Evolutionary conservation across 225 moss, liverwort and hornwort genomes (phyloP).

Genomic region (Ulota crispa): DNA sequence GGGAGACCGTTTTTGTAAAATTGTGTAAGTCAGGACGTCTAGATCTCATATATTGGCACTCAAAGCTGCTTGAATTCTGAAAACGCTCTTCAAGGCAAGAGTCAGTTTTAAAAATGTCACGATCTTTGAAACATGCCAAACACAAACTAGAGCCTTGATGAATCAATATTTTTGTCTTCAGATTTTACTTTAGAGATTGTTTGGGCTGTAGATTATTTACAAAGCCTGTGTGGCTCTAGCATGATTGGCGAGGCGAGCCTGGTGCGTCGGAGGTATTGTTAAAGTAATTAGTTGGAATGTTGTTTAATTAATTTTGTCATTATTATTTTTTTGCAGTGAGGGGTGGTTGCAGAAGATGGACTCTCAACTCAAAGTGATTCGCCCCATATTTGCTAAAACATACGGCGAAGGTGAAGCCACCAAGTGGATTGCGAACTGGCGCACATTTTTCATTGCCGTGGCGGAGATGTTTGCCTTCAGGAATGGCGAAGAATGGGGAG

Average conservation of each 20-base stretch:
- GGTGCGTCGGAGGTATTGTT: background rate
- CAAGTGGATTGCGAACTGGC: slow-evolving; percentile 91
- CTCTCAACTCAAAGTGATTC: slow-evolving; percentile 53
- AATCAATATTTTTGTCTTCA: background rate
- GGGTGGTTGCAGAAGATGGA: slow-evolving; percentile 94
- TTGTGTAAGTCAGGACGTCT: background rate
- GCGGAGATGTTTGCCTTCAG: slow-evolving; percentile 86
- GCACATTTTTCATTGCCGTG: slow-evolving; percentile 96
- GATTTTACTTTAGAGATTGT: background rate
- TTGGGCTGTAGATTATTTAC: background rate
- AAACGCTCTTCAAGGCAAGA: background rate
- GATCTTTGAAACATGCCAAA: background rate
- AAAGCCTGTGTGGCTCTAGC: background rate
- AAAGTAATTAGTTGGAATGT: background rate
- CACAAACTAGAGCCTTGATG: background rate
- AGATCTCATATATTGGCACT: background rate
- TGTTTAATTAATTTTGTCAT: too few species aligned
- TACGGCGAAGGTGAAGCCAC: slow-evolving; percentile 74
- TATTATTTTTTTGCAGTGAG: slow-evolving; percentile 51
- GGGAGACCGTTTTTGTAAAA: background rate
- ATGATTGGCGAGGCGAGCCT: too few species aligned
- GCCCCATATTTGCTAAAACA: slow-evolving; percentile 61
- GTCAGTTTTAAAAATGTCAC: background rate
- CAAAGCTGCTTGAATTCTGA: background rate
- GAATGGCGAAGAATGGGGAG: slow-evolving; percentile 90